Percentiles rank a stretch among this genome's conserved stretches.
Conservation (phyloP, 768 basidiomycete genomes). For the Trametes cubensis region DNA sequence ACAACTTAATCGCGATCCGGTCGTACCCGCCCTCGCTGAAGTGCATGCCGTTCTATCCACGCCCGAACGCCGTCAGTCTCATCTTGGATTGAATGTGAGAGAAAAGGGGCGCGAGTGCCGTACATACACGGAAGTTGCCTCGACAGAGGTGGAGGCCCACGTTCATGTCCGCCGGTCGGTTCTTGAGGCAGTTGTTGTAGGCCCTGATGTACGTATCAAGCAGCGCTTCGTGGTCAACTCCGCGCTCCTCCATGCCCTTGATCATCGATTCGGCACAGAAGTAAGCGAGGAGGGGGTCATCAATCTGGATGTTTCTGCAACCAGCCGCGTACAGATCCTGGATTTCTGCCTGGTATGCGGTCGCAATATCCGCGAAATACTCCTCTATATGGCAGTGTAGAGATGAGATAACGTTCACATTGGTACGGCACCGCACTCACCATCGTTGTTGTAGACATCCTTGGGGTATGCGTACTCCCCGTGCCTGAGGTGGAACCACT, state of each 20-base stretch:
- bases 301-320: conserved; percentile 47
- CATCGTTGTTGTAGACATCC: conserved; percentile 62
- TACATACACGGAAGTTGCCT: conserved; percentile 37
- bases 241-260: conserved; percentile 59
- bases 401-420: neutral
- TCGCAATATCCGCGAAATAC: conserved; percentile 52
- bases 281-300: conserved; percentile 55
- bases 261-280: conserved; percentile 65
- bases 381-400: conserved; percentile 31
- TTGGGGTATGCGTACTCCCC: conserved; percentile 63
- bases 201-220: conserved; percentile 68
- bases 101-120: neutral
- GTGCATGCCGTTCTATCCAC: conserved; percentile 43
- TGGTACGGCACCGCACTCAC: conserved; percentile 36
- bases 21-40: conserved; percentile 65
- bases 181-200: conserved; percentile 58
- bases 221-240: conserved; percentile 62
- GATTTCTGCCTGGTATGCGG: conserved; percentile 50
- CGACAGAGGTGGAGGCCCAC: conserved; percentile 65
- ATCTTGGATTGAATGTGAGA: neutral
- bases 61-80: neutral
- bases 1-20: conserved; percentile 56
- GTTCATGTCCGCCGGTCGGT: conserved; percentile 55
- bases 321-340: conserved; percentile 48
- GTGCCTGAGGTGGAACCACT: conserved; percentile 72